Evolutionary conservation across 2,329 filamentous ascomycete genomes (phyloP).

Genomic region (Colletotrichum coccodes): DNA sequence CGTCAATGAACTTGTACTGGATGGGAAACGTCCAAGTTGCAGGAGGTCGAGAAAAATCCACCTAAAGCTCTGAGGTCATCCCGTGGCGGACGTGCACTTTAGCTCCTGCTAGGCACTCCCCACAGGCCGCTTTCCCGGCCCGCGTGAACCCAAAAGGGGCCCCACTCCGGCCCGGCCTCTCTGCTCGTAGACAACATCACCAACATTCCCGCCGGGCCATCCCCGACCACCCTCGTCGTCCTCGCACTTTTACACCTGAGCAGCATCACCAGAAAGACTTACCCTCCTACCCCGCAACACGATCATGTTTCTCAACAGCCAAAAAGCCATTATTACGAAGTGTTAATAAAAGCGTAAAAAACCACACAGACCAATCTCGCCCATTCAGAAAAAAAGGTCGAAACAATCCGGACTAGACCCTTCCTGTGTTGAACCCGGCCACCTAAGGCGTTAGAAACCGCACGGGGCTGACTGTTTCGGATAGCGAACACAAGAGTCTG

Average conservation of each 20-base stretch:
- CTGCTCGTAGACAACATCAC: background rate
- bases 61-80: constrained; percentile 14
- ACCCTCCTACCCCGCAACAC: background rate
- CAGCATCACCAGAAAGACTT: background rate
- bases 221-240: background rate
- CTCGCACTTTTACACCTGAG: too few species aligned
- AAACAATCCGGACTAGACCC: background rate
- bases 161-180: constrained; percentile 1
- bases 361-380: background rate
- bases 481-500: constrained; percentile 4
- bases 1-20: background rate
- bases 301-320: background rate
- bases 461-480: background rate
- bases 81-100: constrained; percentile 10
- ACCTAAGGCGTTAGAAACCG: background rate
- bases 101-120: background rate
- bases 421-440: background rate
- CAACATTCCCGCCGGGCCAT: background rate
- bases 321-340: background rate
- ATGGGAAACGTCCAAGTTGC: background rate
- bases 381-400: background rate
- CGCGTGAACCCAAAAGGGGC: background rate
- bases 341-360: background rate
- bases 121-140: background rate
- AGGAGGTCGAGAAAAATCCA: background rate